Evolutionary conservation across 768 basidiomycete species (phyloP).

Genomic region (Xanthoconium stramineum): DNA sequence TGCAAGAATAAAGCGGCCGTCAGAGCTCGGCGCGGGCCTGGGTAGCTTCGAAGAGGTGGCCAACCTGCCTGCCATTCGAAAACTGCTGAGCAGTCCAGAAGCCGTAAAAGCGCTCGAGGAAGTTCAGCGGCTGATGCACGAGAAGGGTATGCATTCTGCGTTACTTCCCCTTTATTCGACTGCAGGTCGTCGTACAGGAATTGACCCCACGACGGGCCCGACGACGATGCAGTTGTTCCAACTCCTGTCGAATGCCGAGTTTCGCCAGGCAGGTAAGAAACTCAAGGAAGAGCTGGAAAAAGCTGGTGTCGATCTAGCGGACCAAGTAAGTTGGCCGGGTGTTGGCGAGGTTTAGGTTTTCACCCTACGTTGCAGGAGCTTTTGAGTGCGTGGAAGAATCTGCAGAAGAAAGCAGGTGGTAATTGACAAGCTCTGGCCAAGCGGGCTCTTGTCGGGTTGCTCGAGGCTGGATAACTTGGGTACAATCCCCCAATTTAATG

Average conservation of each 20-base stretch:
- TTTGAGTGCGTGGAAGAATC: slow-evolving; percentile 37
- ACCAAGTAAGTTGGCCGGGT: slow-evolving; percentile 41
- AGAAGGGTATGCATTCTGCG: slow-evolving; percentile 38
- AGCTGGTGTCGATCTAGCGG: slow-evolving; percentile 56
- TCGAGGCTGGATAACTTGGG: too few species aligned
- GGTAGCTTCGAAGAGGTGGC: slow-evolving; percentile 39
- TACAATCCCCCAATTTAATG: too few species aligned
- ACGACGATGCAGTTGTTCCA: slow-evolving; percentile 53
- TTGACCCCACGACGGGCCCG: slow-evolving; percentile 46
- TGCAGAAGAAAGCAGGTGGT: slow-evolving; percentile 29
- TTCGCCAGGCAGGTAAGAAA: slow-evolving; percentile 44
- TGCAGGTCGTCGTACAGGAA: slow-evolving; percentile 33
- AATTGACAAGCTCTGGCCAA: slow-evolving; percentile 3
- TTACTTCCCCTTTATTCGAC: background rate
- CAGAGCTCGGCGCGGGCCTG: slow-evolving; percentile 36
- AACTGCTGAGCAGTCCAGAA: slow-evolving; percentile 48
- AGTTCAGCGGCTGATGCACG: slow-evolving; percentile 45
- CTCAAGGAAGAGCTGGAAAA: slow-evolving; percentile 51
- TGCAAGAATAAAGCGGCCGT: slow-evolving; percentile 26
- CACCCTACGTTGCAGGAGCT: slow-evolving; percentile 38
- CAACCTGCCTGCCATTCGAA: slow-evolving; percentile 43
- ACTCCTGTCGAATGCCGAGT: slow-evolving; percentile 50
- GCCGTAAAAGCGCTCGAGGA: slow-evolving; percentile 45
- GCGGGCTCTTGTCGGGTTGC: too few species aligned
- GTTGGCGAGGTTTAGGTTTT: background rate